Evolutionary conservation across 768 basidiomycete genomes (phyloP).

Genomic region (Suillus subluteus): DNA sequence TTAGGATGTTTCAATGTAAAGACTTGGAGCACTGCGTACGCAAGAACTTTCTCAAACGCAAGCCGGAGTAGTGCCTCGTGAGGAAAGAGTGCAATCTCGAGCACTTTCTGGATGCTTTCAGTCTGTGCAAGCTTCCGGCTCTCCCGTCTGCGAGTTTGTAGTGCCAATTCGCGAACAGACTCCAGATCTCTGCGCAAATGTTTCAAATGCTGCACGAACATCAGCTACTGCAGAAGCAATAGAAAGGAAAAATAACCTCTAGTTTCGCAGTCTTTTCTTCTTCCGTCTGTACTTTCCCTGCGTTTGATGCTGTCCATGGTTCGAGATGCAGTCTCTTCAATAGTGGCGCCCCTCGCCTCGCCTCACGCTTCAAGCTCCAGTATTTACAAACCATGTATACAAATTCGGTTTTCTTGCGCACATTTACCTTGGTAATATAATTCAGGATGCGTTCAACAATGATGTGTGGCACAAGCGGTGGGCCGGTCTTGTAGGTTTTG

Average conservation of each 20-base stretch:
- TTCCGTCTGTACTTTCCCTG: slow-evolving; percentile 67
- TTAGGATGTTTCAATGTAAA: slow-evolving; percentile 13
- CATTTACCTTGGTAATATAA: slow-evolving; percentile 70
- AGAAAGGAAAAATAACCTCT: slow-evolving; percentile 53
- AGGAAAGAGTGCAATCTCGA: slow-evolving; percentile 68
- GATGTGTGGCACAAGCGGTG: slow-evolving; percentile 86
- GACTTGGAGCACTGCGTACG: slow-evolving; percentile 47
- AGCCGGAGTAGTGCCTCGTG: slow-evolving; percentile 61
- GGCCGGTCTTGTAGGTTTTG: slow-evolving; percentile 89
- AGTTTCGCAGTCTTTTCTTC: slow-evolving; percentile 84
- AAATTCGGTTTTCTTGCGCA: slow-evolving; percentile 80
- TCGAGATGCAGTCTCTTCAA: slow-evolving; percentile 93
- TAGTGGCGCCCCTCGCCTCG: slow-evolving; percentile 88
- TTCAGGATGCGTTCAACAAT: slow-evolving; percentile 79
- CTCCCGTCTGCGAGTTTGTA: slow-evolving; percentile 78
- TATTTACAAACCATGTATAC: slow-evolving; percentile 82
- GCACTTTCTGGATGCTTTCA: slow-evolving; percentile 65
- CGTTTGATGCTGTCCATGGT: slow-evolving; percentile 90
- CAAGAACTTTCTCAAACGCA: slow-evolving; percentile 71
- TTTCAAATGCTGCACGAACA: slow-evolving; percentile 49
- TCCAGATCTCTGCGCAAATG: slow-evolving; percentile 79
- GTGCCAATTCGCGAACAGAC: slow-evolving; percentile 64
- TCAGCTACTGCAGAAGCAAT: slow-evolving; percentile 4
- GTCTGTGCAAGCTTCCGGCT: slow-evolving; percentile 73
- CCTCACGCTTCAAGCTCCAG: slow-evolving; percentile 98